Percentiles rank a stretch among this genome's conserved stretches.
Evolutionary conservation across 2,329 filamentous ascomycete genomes (phyloP).

Genomic region (Mycosphaerella sp.): DNA sequence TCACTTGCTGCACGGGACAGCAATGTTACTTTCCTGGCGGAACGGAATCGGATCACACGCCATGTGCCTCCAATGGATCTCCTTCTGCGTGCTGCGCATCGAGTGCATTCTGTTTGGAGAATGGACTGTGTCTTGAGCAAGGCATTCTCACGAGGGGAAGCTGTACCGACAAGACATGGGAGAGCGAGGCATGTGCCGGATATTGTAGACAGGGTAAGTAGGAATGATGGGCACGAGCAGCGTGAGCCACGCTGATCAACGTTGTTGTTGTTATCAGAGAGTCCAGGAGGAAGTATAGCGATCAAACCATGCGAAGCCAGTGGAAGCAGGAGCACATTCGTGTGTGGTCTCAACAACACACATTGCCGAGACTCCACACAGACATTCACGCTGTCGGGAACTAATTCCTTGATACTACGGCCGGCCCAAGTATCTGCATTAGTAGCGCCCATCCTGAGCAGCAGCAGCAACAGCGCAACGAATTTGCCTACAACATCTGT

Average conservation of each 20-base stretch:
- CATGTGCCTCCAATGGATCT: slow-evolving; percentile 16
- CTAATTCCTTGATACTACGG: slow-evolving; percentile 25
- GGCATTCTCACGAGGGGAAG: slow-evolving; percentile 29
- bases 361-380: slow-evolving; percentile 22
- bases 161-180: slow-evolving; percentile 32
- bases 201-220: slow-evolving; percentile 28
- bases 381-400: slow-evolving; percentile 26
- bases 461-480: slow-evolving; percentile 2
- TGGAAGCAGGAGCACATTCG: slow-evolving; percentile 25
- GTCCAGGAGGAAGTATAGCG: slow-evolving; percentile 14
- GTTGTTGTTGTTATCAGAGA: not conserved
- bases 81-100: slow-evolving; percentile 28
- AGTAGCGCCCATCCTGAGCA: slow-evolving; percentile 18
- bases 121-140: slow-evolving; percentile 30
- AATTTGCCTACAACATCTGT: not conserved
- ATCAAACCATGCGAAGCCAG: slow-evolving; percentile 26
- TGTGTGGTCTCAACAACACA: slow-evolving; percentile 27
- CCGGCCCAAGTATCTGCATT: slow-evolving; percentile 27
- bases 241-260: slow-evolving; percentile 4
- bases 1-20: slow-evolving; percentile 18
- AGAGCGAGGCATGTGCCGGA: slow-evolving; percentile 25
- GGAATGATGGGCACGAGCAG: not conserved
- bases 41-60: slow-evolving; percentile 22
- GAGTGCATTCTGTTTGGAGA: slow-evolving; percentile 29
- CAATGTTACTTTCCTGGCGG: slow-evolving; percentile 30